Percentiles rank a stretch among this genome's conserved stretches.
phyloP scores from a whole-genome alignment of 495 filamentous ascomycete species.

The Staphylotrichum longicolle region DNA sequence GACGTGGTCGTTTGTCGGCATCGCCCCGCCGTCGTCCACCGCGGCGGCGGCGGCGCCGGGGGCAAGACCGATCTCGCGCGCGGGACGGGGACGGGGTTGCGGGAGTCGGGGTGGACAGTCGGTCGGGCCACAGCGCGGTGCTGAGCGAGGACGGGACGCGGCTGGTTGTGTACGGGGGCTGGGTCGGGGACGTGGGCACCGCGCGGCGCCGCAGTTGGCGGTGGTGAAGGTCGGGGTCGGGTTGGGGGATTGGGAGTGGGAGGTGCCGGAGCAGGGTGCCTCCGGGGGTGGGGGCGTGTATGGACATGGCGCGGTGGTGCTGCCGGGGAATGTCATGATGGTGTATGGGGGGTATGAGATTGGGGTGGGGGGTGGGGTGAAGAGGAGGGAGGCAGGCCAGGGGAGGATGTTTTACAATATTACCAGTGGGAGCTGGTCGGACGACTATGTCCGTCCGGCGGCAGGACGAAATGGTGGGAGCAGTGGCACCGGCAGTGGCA shows the following conservation, averaged over 20 bases:
- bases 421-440: conserved; percentile 68
- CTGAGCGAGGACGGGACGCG: conserved; percentile 71
- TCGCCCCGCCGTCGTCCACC: conserved; percentile 45
- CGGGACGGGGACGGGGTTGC: conserved; percentile 15
- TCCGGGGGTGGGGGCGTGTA: conserved; percentile 60
- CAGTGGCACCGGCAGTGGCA: not conserved
- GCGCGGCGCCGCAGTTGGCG: conserved; percentile 74
- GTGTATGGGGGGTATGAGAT: conserved; percentile 78
- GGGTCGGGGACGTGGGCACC: conserved; percentile 75
- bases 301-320: conserved; percentile 80
- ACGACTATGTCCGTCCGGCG: conserved; percentile 56
- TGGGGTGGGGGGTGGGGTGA: conserved; percentile 1
- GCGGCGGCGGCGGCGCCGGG: not conserved
- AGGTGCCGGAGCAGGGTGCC: conserved; percentile 51
- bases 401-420: conserved; percentile 70
- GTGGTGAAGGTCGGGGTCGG: conserved; percentile 68
- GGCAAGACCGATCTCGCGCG: conserved; percentile 11
- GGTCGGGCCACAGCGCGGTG: conserved; percentile 84
- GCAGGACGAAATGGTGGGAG: not conserved
- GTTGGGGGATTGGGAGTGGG: conserved; percentile 78
- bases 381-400: conserved; percentile 27
- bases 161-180: conserved; percentile 79
- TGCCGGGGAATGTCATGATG: conserved; percentile 89
- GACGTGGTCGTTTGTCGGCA: conserved; percentile 75
- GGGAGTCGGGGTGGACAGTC: conserved; percentile 56